phyloP scores from a whole-genome alignment of 78 protist genomes.

The Fonticula alba region DNA sequence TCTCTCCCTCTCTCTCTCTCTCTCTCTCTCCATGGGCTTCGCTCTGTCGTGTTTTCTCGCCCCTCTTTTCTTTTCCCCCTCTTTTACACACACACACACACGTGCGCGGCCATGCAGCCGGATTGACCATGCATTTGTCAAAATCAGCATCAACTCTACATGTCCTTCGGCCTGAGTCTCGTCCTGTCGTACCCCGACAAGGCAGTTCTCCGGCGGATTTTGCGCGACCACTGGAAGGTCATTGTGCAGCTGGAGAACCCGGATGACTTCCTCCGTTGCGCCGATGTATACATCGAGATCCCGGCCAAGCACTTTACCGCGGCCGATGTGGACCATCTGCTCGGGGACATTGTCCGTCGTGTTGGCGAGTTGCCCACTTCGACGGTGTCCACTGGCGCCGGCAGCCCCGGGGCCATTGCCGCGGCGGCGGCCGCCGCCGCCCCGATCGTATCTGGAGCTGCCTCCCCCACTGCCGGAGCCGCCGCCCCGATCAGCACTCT shows the following conservation, averaged over 20 bases:
- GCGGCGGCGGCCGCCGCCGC: too few relatives aligned
- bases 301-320: constrained; percentile 47
- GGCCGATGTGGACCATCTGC: constrained; percentile 26
- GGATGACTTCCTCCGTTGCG: constrained; percentile 30
- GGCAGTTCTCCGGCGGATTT: not conserved
- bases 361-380: too few relatives aligned
- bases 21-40: not conserved
- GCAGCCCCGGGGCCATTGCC: too few relatives aligned
- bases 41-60: not conserved
- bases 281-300: constrained; percentile 56
- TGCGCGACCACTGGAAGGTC: constrained; percentile 50
- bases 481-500: too few relatives aligned
- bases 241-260: constrained; percentile 28
- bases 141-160: constrained; percentile 18
- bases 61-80: not conserved
- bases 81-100: too few relatives aligned
- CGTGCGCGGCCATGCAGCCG: too few relatives aligned
- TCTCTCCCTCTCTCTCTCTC: not conserved
- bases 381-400: too few relatives aligned
- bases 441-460: too few relatives aligned
- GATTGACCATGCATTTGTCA: not conserved
- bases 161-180: constrained; percentile 42
- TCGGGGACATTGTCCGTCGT: constrained; percentile 35
- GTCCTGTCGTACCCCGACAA: constrained; percentile 32
- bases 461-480: too few relatives aligned